Evolutionary conservation across 2,329 filamentous ascomycete species (phyloP), one percentile per base, ranked within the genome.

Genomic region (Thielaviopsis punctulata): DNA sequence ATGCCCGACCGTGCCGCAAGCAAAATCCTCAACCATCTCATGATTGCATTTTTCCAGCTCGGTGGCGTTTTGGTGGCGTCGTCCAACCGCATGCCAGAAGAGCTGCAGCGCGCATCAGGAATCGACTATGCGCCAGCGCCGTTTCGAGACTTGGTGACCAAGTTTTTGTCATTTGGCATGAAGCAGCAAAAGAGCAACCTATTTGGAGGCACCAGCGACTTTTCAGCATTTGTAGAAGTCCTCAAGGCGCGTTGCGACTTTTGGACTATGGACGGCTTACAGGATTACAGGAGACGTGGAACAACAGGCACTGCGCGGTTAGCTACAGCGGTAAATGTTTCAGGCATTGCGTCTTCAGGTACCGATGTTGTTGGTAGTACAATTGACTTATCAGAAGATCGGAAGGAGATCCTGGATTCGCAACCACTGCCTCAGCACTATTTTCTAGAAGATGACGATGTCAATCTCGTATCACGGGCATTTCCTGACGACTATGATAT

Each of bases 71-170:
- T 92, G 15, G 73, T 92, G 36, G 85, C 84, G 1, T 88, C 84
- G 0, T 87, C 82, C 4, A 92, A 92, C 62, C 77, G 86, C 7
- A 84, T 90, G 79, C 85, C 86, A 0, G 85, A 90, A 60, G 86
- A 89, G 61, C 64, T 92, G 48, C 81, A 77, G 45, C 87, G 85
- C 57, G 85, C 84, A 0, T 78, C 79, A 1, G 85, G 86, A 0
- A 73, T 82, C 22, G 77, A 84, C 56, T 87, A 84, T 60, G 67
- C 72, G 10, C 69, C 75, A 5, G 73, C 76, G 0, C 70, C 78
- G 3, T 67, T 70, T 30, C 71, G 71, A 49, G 75, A 71, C 2
- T 63, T 78, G 52, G 65, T 76, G 52, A 67, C 66, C 27, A 76
- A 65, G 59, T 67, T 72, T 60, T 59, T 58, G 59, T 62, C 52